Percentiles rank a stretch among this genome's conserved stretches.
These are phyloP conservation scores for Przewalskia tangutica DNA, from an alignment of 257 asterid genomes.

Conservation along the genomic window DNA sequence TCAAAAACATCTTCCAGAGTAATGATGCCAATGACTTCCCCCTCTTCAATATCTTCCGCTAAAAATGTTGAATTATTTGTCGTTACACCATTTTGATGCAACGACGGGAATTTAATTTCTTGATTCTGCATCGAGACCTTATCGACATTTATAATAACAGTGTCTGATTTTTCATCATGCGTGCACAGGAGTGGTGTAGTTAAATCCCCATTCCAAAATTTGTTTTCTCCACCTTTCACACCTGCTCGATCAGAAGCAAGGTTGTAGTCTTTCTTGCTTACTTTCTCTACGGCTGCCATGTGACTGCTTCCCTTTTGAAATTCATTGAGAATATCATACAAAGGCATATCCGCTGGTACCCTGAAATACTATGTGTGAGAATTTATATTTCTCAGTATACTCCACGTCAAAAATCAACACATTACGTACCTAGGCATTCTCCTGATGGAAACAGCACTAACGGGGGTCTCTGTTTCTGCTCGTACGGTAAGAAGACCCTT, in stretches of 20 bases:
- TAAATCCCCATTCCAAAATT: slow-evolving; percentile 25
- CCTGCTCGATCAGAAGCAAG: slow-evolving; percentile 12
- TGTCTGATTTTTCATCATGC: slow-evolving; percentile 23
- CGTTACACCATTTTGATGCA: slow-evolving; percentile 31
- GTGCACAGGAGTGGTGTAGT: slow-evolving; percentile 46
- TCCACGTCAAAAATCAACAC: background rate
- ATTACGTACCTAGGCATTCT: slow-evolving; percentile 72
- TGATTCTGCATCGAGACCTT: slow-evolving; percentile 21
- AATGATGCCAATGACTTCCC: slow-evolving; percentile 93
- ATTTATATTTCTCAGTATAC: slow-evolving; percentile 3
- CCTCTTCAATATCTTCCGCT: slow-evolving; percentile 58
- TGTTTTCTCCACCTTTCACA: slow-evolving; percentile 15
- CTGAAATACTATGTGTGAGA: slow-evolving; percentile 26
- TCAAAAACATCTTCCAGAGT: slow-evolving; percentile 96
- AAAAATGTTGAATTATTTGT: slow-evolving; percentile 21
- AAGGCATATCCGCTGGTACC: slow-evolving; percentile 90
- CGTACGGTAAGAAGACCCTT: slow-evolving; percentile 88
- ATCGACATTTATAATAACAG: slow-evolving; percentile 44
- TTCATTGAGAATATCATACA: slow-evolving; percentile 93
- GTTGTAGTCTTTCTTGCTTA: slow-evolving; percentile 41
- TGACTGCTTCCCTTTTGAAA: slow-evolving; percentile 97
- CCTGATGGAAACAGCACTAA: slow-evolving; percentile 86
- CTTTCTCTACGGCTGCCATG: slow-evolving; percentile 98
- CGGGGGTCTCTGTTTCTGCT: slow-evolving; percentile 92
- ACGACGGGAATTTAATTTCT: slow-evolving; percentile 6